Percentiles rank a stretch among this genome's conserved stretches.
Conservation (phyloP, 345 rosid genomes). For the Ceriops decandra region DNA sequence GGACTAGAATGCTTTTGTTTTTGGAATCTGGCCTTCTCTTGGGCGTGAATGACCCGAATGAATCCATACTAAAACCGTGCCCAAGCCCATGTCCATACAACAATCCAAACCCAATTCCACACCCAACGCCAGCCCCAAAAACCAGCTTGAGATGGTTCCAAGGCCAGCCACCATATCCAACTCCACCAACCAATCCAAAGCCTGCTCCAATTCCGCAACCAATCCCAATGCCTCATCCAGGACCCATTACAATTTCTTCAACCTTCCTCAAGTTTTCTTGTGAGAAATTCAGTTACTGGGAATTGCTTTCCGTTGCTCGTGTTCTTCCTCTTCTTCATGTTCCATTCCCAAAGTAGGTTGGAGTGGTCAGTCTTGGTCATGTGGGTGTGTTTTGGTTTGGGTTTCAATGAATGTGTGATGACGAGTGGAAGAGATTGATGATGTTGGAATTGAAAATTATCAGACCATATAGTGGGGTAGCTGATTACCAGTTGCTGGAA, state of each 20-base stretch:
- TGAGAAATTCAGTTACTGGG: constrained; percentile 35
- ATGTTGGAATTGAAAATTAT: neutral
- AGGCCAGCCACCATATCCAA: constrained; percentile 41
- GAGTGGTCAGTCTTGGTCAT: neutral
- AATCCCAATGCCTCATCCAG: constrained; percentile 48
- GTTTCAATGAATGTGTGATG: constrained; percentile 23
- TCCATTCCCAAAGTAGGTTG: constrained; percentile 36
- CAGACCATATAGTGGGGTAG: neutral
- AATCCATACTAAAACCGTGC: constrained; percentile 39
- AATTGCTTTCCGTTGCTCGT: constrained; percentile 24
- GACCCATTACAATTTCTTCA: constrained; percentile 38
- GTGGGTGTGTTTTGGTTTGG: constrained; percentile 15
- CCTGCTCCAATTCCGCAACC: constrained; percentile 58
- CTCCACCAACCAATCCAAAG: constrained; percentile 46
- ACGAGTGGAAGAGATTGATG: neutral
- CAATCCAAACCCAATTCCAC: constrained; percentile 52
- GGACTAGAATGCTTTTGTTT: constrained; percentile 5
- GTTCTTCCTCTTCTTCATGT: constrained; percentile 9
- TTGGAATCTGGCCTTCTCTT: constrained; percentile 14
- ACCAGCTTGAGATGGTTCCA: constrained; percentile 39
- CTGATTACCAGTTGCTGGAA: neutral
- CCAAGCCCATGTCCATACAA: constrained; percentile 59
- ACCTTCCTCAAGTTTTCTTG: constrained; percentile 26
- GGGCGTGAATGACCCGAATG: constrained; percentile 6
- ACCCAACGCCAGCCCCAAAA: constrained; percentile 49